Percentiles rank a stretch among this genome's conserved stretches.
These are phyloP conservation scores for Plasmodium gonderi DNA, from an alignment of 169 alveolate species.

Conservation along the genomic window DNA sequence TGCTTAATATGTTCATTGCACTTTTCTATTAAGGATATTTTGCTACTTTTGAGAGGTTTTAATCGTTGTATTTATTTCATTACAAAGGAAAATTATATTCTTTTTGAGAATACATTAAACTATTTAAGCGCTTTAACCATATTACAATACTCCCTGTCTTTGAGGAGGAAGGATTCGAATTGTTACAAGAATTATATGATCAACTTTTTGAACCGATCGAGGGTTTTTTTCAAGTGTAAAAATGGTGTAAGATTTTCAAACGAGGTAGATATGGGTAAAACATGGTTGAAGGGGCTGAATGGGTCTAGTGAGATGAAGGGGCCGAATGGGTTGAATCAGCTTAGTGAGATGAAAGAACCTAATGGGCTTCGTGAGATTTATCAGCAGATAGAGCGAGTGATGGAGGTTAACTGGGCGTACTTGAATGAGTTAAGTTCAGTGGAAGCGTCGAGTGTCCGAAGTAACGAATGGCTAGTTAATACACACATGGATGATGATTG, in stretches of 20 bases:
- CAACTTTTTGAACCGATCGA: neutral
- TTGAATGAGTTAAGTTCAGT: neutral
- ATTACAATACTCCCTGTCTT: neutral
- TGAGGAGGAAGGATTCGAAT: neutral
- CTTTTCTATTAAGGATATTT: constrained; percentile 21
- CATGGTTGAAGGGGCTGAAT: too few species aligned
- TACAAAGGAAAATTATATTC: constrained; percentile 31
- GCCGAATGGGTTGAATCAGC: too few species aligned
- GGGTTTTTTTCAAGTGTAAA: neutral
- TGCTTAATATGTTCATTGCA: constrained; percentile 12
- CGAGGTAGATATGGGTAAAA: too few species aligned
- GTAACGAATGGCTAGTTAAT: neutral
- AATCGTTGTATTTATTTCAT: constrained; percentile 3
- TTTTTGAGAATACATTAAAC: constrained; percentile 36
- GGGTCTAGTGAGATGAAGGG: neutral
- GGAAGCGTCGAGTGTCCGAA: neutral
- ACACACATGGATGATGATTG: neutral
- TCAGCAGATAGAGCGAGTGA: neutral
- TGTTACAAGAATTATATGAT: neutral
- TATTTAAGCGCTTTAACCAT: constrained; percentile 26
- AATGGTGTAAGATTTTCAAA: neutral
- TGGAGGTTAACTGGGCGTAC: neutral
- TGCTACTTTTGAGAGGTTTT: constrained; percentile 15
- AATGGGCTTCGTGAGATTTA: too few species aligned
- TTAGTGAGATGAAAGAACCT: neutral